Conservation (phyloP, 805 yeast species). For the Ogataea angusta region DNA sequence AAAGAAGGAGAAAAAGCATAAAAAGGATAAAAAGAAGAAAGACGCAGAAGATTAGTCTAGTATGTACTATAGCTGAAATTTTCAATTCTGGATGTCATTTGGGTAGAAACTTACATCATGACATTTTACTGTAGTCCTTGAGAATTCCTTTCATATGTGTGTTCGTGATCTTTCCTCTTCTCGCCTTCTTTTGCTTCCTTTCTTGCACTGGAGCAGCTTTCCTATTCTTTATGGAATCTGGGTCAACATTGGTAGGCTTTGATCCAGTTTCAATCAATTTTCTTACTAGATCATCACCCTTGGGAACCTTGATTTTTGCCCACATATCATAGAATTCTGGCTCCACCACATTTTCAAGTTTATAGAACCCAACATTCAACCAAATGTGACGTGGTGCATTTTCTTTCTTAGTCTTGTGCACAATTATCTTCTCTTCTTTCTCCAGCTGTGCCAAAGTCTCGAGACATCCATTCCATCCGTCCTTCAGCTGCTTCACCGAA, state of each 20-base stretch:
- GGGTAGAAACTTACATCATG: background rate
- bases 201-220: slow-evolving; percentile 50
- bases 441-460: slow-evolving; percentile 78
- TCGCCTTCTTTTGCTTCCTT: slow-evolving; percentile 84
- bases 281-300: slow-evolving; percentile 75
- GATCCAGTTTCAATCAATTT: slow-evolving; percentile 78
- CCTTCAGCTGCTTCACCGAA: slow-evolving; percentile 70
- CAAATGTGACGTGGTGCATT: slow-evolving; percentile 89
- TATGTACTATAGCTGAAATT: background rate
- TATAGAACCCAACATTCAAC: slow-evolving; percentile 72
- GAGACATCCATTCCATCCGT: slow-evolving; percentile 93
- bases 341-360: slow-evolving; percentile 54
- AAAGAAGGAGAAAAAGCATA: slow-evolving; percentile 33
- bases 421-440: slow-evolving; percentile 70
- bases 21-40: slow-evolving; percentile 31
- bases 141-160: slow-evolving; percentile 95
- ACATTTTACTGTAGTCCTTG: slow-evolving; percentile 59
- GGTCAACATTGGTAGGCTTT: slow-evolving; percentile 97
- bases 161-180: slow-evolving; percentile 92
- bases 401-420: slow-evolving; percentile 88
- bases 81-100: too few relatives aligned
- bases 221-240: slow-evolving; percentile 78
- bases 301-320: slow-evolving; percentile 76
- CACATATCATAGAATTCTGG: slow-evolving; percentile 81
- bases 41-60: slow-evolving; percentile 11